phyloP scores from a whole-genome alignment of 148 eudicot genomes.

The Talinum fruticosum region DNA sequence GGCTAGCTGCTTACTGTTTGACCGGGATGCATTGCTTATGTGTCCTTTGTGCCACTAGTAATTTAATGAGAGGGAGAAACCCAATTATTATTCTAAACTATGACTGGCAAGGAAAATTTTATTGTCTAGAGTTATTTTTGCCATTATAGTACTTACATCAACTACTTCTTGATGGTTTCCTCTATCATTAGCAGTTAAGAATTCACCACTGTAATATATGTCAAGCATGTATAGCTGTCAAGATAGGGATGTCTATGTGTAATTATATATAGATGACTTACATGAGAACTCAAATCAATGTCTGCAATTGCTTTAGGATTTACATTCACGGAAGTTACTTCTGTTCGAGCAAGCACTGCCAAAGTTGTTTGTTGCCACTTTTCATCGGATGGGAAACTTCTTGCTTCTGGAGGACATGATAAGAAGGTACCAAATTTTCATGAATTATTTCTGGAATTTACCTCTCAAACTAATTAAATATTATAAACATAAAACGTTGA shows the following conservation, averaged over 20 bases:
- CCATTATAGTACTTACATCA: neutral
- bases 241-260: neutral
- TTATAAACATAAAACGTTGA: neutral
- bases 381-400: conserved; percentile 90
- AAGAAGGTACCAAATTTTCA: conserved; percentile 51
- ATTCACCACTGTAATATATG: neutral
- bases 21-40: neutral
- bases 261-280: neutral
- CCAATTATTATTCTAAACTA: neutral
- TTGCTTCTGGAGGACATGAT: conserved; percentile 94
- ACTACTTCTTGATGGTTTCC: neutral
- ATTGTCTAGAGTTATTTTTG: neutral
- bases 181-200: neutral
- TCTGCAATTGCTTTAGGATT: conserved; percentile 50
- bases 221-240: neutral
- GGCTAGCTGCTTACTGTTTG: neutral
- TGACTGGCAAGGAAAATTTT: neutral
- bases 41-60: neutral
- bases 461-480: neutral
- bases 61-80: neutral
- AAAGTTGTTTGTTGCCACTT: conserved; percentile 91
- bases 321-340: conserved; percentile 71
- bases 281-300: neutral
- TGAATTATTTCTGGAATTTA: neutral
- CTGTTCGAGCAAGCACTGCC: conserved; percentile 72